Evolutionary conservation across 163 green algal species (phyloP).

Genomic region (Chloroidium sp.): DNA sequence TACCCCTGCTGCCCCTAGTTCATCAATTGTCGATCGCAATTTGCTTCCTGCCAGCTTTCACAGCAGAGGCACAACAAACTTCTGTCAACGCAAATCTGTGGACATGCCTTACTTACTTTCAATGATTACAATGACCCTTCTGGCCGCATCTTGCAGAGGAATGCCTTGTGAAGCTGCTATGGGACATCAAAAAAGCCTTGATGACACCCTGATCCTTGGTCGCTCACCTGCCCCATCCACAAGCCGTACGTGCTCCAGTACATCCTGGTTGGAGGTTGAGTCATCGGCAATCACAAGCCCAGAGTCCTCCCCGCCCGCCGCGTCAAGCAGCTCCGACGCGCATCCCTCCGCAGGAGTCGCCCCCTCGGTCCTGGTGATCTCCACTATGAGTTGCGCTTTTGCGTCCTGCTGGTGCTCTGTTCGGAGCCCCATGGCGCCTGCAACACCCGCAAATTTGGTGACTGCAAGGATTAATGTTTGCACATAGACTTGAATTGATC

Average conservation of each 20-base stretch:
- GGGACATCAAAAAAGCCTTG: no score
- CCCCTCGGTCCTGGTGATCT: background rate
- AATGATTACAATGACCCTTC: background rate
- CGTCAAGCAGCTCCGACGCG: background rate
- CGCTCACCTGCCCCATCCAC: constrained; percentile 6
- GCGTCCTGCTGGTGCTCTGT: constrained; percentile 82
- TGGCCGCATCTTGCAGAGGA: no score
- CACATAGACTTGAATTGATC: background rate
- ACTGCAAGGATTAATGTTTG: background rate
- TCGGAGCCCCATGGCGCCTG: constrained; percentile 70
- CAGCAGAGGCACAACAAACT: no score
- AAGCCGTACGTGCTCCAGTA: constrained; percentile 30
- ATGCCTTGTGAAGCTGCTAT: no score
- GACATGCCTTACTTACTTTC: background rate
- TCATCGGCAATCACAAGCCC: constrained; percentile 7
- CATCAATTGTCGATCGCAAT: no score
- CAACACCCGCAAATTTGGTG: background rate
- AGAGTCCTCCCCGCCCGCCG: no score
- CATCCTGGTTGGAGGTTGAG: background rate
- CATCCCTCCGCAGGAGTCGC: background rate
- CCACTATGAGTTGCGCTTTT: constrained; percentile 73
- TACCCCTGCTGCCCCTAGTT: no score
- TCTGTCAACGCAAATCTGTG: no score
- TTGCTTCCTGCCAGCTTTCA: no score
- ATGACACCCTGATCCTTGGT: no score